phyloP scores from a whole-genome alignment of 2,329 filamentous ascomycete genomes.

The Cercospora brassicicola region DNA sequence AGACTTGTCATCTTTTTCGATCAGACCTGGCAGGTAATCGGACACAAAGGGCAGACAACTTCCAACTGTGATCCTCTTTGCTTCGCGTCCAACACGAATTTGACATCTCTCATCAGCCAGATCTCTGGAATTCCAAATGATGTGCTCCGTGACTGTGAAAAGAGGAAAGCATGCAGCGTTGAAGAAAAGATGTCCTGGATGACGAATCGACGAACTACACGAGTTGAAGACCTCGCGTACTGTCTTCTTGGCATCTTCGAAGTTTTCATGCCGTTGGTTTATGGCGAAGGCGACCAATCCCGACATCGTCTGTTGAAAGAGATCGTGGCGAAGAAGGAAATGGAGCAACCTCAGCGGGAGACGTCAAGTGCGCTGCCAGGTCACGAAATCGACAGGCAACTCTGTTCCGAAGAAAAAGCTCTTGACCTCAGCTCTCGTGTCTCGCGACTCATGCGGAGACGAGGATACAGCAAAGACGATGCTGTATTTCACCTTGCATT shows the following conservation, averaged over 20 bases:
- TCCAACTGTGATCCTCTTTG: neutral
- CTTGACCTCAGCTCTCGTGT: neutral
- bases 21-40: constrained; percentile 16
- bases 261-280: constrained; percentile 48
- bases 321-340: constrained; percentile 10
- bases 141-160: constrained; percentile 11
- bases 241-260: constrained; percentile 49
- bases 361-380: neutral
- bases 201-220: neutral
- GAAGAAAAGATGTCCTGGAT: constrained; percentile 12
- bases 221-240: constrained; percentile 47
- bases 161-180: neutral
- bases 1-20: constrained; percentile 21
- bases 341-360: neutral
- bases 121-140: constrained; percentile 17
- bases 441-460: neutral
- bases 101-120: constrained; percentile 17
- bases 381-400: neutral
- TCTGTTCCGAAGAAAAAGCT: neutral
- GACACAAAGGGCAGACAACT: constrained; percentile 10
- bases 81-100: neutral
- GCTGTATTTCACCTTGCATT: neutral
- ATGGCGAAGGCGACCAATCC: constrained; percentile 39
- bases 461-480: neutral
- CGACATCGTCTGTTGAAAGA: constrained; percentile 16